Evolutionary conservation across 2,329 filamentous ascomycete species (phyloP).

Genomic region (Pseudogymnoascus sp.): DNA sequence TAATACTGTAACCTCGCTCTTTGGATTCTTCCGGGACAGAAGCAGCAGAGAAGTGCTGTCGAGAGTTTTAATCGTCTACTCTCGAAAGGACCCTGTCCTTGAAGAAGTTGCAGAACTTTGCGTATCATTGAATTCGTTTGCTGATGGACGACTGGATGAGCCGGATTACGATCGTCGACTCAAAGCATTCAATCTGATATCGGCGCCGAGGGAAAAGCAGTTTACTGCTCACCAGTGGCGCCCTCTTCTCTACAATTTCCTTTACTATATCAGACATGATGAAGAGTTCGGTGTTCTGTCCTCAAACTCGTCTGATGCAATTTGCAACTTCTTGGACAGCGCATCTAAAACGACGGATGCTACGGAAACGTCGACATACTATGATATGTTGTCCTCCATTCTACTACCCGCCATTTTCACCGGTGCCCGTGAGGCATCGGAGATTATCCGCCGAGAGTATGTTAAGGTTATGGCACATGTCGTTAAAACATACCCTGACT

Average conservation of each 20-base stretch:
- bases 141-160: constrained; percentile 63
- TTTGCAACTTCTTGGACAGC: constrained; percentile 69
- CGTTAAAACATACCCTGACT: constrained; percentile 59
- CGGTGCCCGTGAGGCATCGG: constrained; percentile 69
- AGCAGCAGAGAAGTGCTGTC: constrained; percentile 66
- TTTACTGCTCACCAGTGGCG: constrained; percentile 72
- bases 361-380: constrained; percentile 40
- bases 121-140: constrained; percentile 71
- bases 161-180: constrained; percentile 81
- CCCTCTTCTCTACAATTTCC: constrained; percentile 78
- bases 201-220: constrained; percentile 46
- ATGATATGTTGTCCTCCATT: constrained; percentile 50
- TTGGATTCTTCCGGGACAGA: constrained; percentile 82
- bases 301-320: constrained; percentile 68
- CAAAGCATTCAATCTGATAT: constrained; percentile 65
- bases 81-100: constrained; percentile 52
- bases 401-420: constrained; percentile 68
- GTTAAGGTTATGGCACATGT: constrained; percentile 71
- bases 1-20: constrained; percentile 67
- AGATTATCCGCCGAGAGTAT: constrained; percentile 76
- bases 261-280: constrained; percentile 76
- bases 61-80: constrained; percentile 62
- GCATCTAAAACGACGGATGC: constrained; percentile 38
- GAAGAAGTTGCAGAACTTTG: constrained; percentile 61
- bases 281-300: constrained; percentile 80